Conservation (phyloP, 306 rosid species). For the Castanea mollissima region DNA sequence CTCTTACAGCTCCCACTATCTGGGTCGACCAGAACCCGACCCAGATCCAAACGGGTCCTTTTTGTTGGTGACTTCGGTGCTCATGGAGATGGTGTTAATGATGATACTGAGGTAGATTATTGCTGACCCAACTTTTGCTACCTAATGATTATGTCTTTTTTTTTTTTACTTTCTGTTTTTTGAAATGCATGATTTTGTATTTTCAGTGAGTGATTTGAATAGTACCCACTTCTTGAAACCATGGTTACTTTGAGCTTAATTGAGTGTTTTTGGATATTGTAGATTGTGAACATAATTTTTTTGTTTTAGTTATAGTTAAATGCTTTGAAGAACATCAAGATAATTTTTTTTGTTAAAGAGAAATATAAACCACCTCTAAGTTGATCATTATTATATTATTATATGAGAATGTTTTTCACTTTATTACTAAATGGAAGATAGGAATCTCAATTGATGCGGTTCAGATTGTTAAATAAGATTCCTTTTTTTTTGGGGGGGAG, state of each 20-base stretch:
- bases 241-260: not conserved
- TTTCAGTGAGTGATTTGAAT: not conserved
- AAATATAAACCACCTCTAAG: no score
- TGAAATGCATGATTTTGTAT: no score
- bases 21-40: constrained; percentile 27
- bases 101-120: constrained; percentile 61
- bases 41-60: constrained; percentile 48
- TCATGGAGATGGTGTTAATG: constrained; percentile 62
- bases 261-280: not conserved
- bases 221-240: not conserved
- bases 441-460: not conserved
- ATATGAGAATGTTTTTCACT: no score
- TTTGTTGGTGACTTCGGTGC: constrained; percentile 66
- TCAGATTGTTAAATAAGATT: not conserved
- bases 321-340: not conserved
- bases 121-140: not conserved
- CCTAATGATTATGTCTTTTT: not conserved
- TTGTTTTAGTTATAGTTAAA: not conserved
- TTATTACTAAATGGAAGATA: not conserved
- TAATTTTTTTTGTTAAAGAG: not conserved
- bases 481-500: no score
- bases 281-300: not conserved
- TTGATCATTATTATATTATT: no score
- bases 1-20: constrained; percentile 42
- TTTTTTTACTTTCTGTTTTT: not conserved